phyloP scores from a whole-genome alignment of 768 basidiomycete genomes.

The Steccherinum ochraceum region DNA sequence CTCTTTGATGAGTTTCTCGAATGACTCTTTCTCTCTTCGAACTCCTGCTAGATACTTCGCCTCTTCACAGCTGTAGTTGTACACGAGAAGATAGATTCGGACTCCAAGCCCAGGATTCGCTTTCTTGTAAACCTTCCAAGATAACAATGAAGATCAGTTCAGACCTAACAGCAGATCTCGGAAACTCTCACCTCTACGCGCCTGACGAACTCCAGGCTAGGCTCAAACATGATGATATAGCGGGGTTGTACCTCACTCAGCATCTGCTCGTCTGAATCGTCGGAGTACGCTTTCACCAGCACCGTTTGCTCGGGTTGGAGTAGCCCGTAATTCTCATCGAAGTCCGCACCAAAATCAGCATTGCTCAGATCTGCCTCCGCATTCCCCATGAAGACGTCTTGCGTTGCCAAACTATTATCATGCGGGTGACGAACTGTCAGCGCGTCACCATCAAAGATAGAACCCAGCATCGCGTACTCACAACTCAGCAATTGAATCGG shows the following conservation, averaged over 20 bases:
- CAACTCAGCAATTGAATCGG: conserved; percentile 53
- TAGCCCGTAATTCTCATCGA: conserved; percentile 76
- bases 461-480: conserved; percentile 29
- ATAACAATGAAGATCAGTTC: not conserved
- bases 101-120: conserved; percentile 78
- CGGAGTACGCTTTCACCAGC: conserved; percentile 81
- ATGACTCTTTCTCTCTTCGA: conserved; percentile 88
- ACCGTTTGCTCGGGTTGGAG: conserved; percentile 74
- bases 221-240: conserved; percentile 95
- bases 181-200: conserved; percentile 69
- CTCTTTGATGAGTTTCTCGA: conserved; percentile 89
- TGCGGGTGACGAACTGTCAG: no score
- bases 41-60: conserved; percentile 90
- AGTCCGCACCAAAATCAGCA: conserved; percentile 41
- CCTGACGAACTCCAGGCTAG: conserved; percentile 87
- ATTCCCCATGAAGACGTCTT: conserved; percentile 1
- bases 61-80: conserved; percentile 88
- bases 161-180: not conserved
- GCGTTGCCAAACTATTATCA: not conserved
- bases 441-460: conserved; percentile 7
- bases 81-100: conserved; percentile 94
- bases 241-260: conserved; percentile 83
- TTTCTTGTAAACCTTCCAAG: conserved; percentile 74
- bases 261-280: conserved; percentile 88
- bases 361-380: conserved; percentile 9